These are phyloP conservation scores for Fusarium floridanum DNA, from an alignment of 2,329 filamentous ascomycete genomes.

Conservation along the genomic window DNA sequence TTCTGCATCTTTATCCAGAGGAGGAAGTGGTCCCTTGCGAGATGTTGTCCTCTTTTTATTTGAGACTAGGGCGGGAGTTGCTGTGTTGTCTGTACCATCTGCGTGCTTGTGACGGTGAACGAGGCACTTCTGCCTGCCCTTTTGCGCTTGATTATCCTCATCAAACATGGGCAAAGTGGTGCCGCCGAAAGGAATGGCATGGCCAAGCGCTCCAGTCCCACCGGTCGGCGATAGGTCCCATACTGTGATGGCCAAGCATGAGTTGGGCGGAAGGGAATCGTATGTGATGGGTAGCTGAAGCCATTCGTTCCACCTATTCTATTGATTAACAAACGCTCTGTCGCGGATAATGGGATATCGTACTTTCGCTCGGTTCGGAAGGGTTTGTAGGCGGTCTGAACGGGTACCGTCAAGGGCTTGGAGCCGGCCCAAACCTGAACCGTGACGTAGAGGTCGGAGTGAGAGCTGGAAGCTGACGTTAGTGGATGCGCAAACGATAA, in stretches of 20 bases:
- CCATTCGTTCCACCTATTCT: constrained; percentile 91
- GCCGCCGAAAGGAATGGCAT: constrained; percentile 92
- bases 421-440: constrained; percentile 96
- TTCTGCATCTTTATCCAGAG: constrained; percentile 77
- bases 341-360: constrained; percentile 12
- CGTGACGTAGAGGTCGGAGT: constrained; percentile 93
- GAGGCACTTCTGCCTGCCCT: constrained; percentile 91
- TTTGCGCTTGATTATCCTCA: constrained; percentile 88
- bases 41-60: constrained; percentile 66
- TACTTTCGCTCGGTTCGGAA: constrained; percentile 81
- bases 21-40: constrained; percentile 62
- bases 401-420: constrained; percentile 90
- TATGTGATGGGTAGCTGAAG: constrained; percentile 88
- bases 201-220: constrained; percentile 75
- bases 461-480: constrained; percentile 63
- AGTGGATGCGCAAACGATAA: constrained; percentile 30
- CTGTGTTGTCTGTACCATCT: constrained; percentile 84
- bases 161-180: constrained; percentile 96
- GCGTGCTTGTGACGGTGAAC: constrained; percentile 85
- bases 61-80: constrained; percentile 77
- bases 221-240: constrained; percentile 93
- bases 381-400: constrained; percentile 92
- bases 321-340: constrained; percentile 21
- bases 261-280: constrained; percentile 82
- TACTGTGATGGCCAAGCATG: constrained; percentile 90